Percentiles rank a stretch among this genome's conserved stretches.
These are phyloP conservation scores for Telfairia occidentalis DNA, from an alignment of 331 rosid species.

Conservation along the genomic window DNA sequence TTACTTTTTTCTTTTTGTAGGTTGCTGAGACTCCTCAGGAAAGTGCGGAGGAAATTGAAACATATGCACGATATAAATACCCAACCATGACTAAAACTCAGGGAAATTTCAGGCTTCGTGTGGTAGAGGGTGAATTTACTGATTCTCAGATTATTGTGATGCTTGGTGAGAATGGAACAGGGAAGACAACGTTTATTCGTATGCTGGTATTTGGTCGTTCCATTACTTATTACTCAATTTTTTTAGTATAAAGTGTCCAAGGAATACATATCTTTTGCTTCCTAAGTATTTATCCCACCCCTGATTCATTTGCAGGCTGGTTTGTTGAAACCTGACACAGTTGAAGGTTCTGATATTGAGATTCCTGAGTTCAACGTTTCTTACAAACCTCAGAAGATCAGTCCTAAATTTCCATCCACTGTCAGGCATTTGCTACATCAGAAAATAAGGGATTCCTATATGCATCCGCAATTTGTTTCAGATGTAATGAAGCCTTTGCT, in stretches of 20 bases:
- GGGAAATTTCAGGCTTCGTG: conserved; percentile 78
- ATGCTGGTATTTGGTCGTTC: conserved; percentile 68
- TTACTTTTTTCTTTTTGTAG: conserved; percentile 34
- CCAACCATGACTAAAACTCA: conserved; percentile 89
- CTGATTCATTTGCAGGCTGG: conserved; percentile 58
- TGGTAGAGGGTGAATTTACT: conserved; percentile 84
- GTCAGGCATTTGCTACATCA: conserved; percentile 66
- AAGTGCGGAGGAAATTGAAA: conserved; percentile 73
- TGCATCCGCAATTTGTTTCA: conserved; percentile 83
- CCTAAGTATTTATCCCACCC: background rate
- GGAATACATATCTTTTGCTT: background rate
- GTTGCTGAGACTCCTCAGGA: conserved; percentile 99
- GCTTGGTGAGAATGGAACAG: conserved; percentile 98
- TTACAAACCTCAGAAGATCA: conserved; percentile 95
- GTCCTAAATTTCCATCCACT: conserved; percentile 73
- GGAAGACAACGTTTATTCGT: conserved; percentile 92
- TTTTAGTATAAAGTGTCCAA: background rate
- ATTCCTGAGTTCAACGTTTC: conserved; percentile 96
- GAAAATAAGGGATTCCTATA: conserved; percentile 76
- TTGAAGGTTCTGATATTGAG: conserved; percentile 65
- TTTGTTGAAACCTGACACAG: conserved; percentile 69
- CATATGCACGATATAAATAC: conserved; percentile 84
- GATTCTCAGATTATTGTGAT: conserved; percentile 96
- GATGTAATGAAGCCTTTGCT: conserved; percentile 99
- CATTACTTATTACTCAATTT: background rate